Percentiles rank a stretch among this genome's conserved stretches.
These are phyloP conservation scores for Vachellia collinsii DNA, from an alignment of 306 rosid species.

Conservation along the genomic window DNA sequence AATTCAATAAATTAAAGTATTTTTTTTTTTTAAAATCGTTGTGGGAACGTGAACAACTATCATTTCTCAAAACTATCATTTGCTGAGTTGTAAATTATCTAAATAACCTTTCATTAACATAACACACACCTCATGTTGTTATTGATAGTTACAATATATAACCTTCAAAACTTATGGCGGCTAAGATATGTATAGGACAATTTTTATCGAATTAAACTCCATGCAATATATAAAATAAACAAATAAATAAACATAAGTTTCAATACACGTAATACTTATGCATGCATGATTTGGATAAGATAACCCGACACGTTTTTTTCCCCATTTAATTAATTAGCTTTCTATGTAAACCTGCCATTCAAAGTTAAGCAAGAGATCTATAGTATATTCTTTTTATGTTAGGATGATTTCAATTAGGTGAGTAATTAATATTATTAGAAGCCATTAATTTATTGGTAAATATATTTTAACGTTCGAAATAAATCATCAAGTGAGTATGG, in stretches of 20 bases:
- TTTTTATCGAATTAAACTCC: neutral
- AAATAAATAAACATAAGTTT: neutral
- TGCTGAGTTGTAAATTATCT: neutral
- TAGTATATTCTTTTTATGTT: no score
- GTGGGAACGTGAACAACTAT: no score
- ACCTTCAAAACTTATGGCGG: neutral
- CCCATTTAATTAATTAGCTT: neutral
- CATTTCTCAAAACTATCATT: no score
- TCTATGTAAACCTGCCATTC: no score
- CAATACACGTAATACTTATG: neutral
- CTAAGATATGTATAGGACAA: neutral
- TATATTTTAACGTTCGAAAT: no score
- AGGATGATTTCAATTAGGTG: neutral
- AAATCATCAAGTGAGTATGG: neutral
- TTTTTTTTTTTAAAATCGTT: no score
- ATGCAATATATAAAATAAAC: neutral
- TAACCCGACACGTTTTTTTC: neutral
- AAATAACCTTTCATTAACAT: neutral
- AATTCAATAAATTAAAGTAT: neutral
- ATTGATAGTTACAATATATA: neutral
- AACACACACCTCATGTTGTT: neutral
- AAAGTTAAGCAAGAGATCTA: no score
- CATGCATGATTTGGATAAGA: neutral
- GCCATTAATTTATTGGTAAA: neutral
- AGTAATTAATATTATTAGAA: no score